A percentile compares a stretch with the other conserved stretches of the same genome.
phyloP scores from a whole-genome alignment of 2,329 filamentous ascomycete species.

The Pseudogymnoascus sp. region DNA sequence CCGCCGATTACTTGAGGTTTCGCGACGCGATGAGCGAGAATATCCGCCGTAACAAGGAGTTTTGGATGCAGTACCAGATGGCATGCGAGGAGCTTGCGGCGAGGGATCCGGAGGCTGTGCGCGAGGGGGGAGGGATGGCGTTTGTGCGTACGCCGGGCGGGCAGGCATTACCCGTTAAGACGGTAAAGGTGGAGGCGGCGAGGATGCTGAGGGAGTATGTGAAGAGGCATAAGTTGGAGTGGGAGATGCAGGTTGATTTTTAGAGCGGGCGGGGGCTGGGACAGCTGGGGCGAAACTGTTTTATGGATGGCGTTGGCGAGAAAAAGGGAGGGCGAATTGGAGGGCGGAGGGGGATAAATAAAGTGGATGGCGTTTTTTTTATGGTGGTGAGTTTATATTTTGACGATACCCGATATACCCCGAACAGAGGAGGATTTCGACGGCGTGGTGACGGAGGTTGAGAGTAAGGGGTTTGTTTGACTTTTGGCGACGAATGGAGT shows the following conservation, averaged over 20 bases:
- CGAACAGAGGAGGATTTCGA: constrained; percentile 1
- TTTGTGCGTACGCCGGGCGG: background rate
- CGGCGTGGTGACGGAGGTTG: background rate
- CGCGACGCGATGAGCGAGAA: constrained; percentile 1
- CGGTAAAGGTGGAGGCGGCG: background rate
- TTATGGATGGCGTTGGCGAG: background rate
- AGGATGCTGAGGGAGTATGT: constrained; percentile 3
- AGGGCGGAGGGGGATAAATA: background rate
- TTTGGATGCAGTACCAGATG: background rate
- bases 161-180: background rate
- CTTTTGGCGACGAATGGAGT: background rate
- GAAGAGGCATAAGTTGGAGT: background rate
- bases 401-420: constrained; percentile 7
- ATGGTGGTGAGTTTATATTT: constrained; percentile 7
- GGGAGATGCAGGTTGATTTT: constrained; percentile 6
- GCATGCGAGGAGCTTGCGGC: background rate
- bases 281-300: background rate
- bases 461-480: background rate
- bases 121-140: background rate
- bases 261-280: background rate
- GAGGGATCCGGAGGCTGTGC: background rate
- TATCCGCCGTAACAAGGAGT: background rate
- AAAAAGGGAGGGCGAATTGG: background rate
- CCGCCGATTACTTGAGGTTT: background rate
- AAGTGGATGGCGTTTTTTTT: constrained; percentile 8